Evolutionary conservation across 2,329 filamentous ascomycete species (phyloP).

Genomic region (Pseudogymnoascus sp.): DNA sequence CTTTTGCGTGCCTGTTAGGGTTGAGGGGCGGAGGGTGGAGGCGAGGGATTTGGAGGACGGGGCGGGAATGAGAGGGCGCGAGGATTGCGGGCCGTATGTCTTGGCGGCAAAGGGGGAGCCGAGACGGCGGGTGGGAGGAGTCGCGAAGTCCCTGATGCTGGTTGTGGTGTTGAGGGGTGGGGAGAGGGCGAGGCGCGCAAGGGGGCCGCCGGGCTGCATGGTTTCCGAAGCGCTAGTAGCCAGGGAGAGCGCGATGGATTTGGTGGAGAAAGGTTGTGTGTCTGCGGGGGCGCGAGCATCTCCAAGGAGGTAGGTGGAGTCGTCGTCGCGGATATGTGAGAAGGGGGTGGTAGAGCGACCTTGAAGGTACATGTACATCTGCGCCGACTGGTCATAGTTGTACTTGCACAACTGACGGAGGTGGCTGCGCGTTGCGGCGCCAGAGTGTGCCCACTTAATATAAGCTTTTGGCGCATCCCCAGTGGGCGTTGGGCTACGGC

Average conservation of each 20-base stretch:
- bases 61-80: conserved; percentile 23
- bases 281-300: conserved; percentile 44
- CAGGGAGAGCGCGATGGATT: conserved; percentile 57
- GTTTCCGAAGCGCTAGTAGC: conserved; percentile 55
- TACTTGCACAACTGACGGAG: conserved; percentile 56
- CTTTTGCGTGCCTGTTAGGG: conserved; percentile 25
- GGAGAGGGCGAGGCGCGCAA: conserved; percentile 52
- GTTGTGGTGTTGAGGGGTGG: conserved; percentile 16
- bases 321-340: conserved; percentile 37
- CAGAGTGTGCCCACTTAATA: conserved; percentile 57
- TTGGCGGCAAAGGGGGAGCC: conserved; percentile 50
- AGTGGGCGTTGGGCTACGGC: conserved; percentile 50
- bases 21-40: conserved; percentile 24
- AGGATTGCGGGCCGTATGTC: conserved; percentile 57
- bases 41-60: conserved; percentile 15
- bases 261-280: conserved; percentile 48
- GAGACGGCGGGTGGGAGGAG: conserved; percentile 32
- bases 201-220: conserved; percentile 55
- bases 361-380: conserved; percentile 38
- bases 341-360: conserved; percentile 51
- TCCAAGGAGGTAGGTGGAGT: background rate
- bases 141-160: conserved; percentile 20
- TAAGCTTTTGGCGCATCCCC: conserved; percentile 40
- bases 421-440: conserved; percentile 53
- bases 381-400: conserved; percentile 39